Evolutionary conservation across 2,329 filamentous ascomycete species (phyloP).

Genomic region (Dactylellina parvicollis): DNA sequence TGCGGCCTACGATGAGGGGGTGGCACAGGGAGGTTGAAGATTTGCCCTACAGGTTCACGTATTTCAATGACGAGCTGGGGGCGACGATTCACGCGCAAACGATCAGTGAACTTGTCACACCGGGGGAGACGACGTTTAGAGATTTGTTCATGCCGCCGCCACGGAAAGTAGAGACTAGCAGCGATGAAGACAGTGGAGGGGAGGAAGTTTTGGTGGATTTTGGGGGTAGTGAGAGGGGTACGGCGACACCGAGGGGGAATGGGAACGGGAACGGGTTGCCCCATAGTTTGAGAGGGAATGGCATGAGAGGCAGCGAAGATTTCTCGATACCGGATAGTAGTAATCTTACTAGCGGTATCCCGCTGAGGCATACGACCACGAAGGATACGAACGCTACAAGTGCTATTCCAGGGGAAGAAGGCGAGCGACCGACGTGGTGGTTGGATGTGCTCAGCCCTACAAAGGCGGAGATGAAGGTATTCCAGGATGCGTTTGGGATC

Average conservation of each 20-base stretch:
- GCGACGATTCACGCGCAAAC: constrained; percentile 93
- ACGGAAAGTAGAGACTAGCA: constrained; percentile 40
- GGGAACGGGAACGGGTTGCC: neutral
- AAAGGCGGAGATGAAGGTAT: constrained; percentile 83
- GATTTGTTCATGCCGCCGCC: constrained; percentile 93
- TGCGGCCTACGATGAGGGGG: constrained; percentile 74
- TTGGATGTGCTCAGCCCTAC: constrained; percentile 91
- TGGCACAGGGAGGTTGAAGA: constrained; percentile 93
- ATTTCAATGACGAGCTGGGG: constrained; percentile 97
- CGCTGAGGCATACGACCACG: constrained; percentile 11
- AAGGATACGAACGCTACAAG: constrained; percentile 19
- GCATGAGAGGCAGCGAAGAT: constrained; percentile 26
- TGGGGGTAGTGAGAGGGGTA: constrained; percentile 53
- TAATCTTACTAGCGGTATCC: neutral
- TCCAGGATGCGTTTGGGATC: constrained; percentile 94
- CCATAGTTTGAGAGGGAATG: constrained; percentile 3
- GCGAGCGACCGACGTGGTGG: constrained; percentile 76
- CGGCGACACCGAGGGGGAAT: constrained; percentile 44
- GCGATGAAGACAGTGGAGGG: constrained; percentile 20
- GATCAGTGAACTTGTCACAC: constrained; percentile 89
- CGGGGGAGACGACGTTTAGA: constrained; percentile 77
- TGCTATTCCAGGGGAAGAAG: constrained; percentile 12
- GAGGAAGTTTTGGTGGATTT: constrained; percentile 29
- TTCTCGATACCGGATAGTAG: constrained; percentile 4
- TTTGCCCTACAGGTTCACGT: constrained; percentile 92